Evolutionary conservation across 2,329 filamentous ascomycete species (phyloP), one percentile per base, ranked within the genome.

Genomic region (Xylariaceae sp.): DNA sequence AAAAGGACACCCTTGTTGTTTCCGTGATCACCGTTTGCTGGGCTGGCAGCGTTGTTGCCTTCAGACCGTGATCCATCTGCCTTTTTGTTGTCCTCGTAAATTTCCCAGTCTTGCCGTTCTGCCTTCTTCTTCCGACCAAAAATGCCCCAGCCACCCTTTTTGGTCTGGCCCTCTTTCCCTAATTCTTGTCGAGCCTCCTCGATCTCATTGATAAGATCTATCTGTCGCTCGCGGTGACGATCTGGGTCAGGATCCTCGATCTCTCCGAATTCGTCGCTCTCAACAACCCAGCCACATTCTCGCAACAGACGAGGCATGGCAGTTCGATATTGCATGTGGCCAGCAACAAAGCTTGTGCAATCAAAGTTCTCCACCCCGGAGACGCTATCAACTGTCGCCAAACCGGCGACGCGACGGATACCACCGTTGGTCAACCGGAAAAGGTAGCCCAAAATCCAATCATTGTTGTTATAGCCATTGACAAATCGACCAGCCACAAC

Each of bases 181-280:
- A 95, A 78, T 62, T 94, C 84, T 64, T 86, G 90, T 35, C 94
- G 82, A 6, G 94, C 94, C 69, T 95, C 91, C 66, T 97, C 92
- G 45, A 99, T 96, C 70, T 99, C 94, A 61, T 87, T 90, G 66
- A 99, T 96, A 39, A 99, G 80, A 69, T 97, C 92, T 48, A 90
- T 81, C 69, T 99, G 94, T 42, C 91, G 80, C 65, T 90, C 80
- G 44, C 82, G 79, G 69, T 97, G 92, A 59, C 95, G 92, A 0
- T 97, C 94, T 0, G 94, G 94, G 62, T 99, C 94, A 0, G 94
- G 90, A 59, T 99, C 94, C 66, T 97, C 94, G 52, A 99, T 97
- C 69, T 99, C 94, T 1, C 82, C 85, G 64, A 97, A 99, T 66
- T 97, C 92, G 60, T 96, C 90, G 56, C 86, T 91, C 62, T 96